phyloP scores from a whole-genome alignment of 1,139 yeast species.

The Pichia sp. region DNA sequence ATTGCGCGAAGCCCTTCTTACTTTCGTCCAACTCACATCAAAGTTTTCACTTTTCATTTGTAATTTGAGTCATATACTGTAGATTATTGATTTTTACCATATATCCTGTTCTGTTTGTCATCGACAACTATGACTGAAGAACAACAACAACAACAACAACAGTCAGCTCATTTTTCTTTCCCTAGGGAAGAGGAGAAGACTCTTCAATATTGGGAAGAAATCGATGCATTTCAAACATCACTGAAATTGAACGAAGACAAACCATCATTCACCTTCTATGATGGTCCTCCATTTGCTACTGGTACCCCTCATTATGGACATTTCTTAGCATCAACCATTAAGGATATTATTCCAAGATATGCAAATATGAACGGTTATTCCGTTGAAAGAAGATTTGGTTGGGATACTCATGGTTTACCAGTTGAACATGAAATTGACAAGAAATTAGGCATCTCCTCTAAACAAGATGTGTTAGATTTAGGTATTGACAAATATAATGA shows the following conservation, averaged over 20 bases:
- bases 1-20: too few relatives aligned
- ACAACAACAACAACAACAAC: slow-evolving; percentile 14
- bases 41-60: too few relatives aligned
- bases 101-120: not conserved
- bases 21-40: too few relatives aligned
- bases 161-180: slow-evolving; percentile 43
- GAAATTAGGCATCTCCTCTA: slow-evolving; percentile 86
- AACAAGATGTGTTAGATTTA: slow-evolving; percentile 87
- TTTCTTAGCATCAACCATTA: slow-evolving; percentile 89
- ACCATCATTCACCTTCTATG: slow-evolving; percentile 88
- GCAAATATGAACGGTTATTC: slow-evolving; percentile 96
- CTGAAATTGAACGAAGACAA: slow-evolving; percentile 76
- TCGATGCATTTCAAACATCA: slow-evolving; percentile 87
- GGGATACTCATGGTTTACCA: slow-evolving; percentile 99
- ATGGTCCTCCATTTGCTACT: slow-evolving; percentile 99
- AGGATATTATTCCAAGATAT: slow-evolving; percentile 95
- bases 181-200: slow-evolving; percentile 85
- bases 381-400: slow-evolving; percentile 96
- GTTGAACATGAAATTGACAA: slow-evolving; percentile 98
- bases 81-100: too few relatives aligned
- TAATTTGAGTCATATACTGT: too few relatives aligned
- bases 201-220: slow-evolving; percentile 74
- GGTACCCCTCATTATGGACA: slow-evolving; percentile 99
- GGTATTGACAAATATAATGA: slow-evolving; percentile 91
- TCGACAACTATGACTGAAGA: slow-evolving; percentile 24